These are phyloP conservation scores for Barnettozyma hawaiiensis DNA, from an alignment of 1,139 yeast genomes.

Conservation along the genomic window DNA sequence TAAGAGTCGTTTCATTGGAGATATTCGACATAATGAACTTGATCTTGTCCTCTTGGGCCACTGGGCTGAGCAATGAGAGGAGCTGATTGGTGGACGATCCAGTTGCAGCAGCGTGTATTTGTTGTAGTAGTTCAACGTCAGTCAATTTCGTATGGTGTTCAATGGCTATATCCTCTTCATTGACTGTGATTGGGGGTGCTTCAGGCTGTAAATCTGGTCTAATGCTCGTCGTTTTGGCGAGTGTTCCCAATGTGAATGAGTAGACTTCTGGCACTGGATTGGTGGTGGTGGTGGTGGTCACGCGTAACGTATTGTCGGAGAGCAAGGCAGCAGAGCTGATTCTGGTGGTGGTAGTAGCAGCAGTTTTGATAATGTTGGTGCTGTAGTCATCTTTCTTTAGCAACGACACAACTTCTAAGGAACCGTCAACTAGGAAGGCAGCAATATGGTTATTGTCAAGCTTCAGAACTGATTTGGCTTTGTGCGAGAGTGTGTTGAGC, in stretches of 20 bases:
- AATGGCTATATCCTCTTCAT: not conserved
- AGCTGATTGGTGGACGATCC: slow-evolving; percentile 12
- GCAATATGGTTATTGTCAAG: not conserved
- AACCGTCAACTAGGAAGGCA: not conserved
- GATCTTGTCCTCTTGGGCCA: slow-evolving; percentile 58
- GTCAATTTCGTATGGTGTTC: not conserved
- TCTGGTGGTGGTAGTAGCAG: not conserved
- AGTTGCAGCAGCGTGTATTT: not conserved
- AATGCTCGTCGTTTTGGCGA: not conserved
- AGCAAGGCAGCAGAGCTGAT: not conserved
- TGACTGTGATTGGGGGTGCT: slow-evolving; percentile 1
- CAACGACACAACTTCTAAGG: not conserved
- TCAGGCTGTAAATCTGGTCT: not conserved
- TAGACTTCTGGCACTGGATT: not conserved
- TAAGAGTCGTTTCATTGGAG: slow-evolving; percentile 9
- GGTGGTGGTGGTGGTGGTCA: not conserved
- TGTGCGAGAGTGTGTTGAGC: not conserved
- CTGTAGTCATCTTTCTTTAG: not conserved
- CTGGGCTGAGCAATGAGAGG: slow-evolving; percentile 57
- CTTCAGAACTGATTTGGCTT: not conserved
- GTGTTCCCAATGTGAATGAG: not conserved
- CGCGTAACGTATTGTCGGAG: not conserved
- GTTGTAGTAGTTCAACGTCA: not conserved
- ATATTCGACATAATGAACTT: slow-evolving; percentile 49
- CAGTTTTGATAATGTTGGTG: not conserved